Base-by-base conservation (phyloP, 2,329 filamentous ascomycete species). In the Pleurostoma richardsiae region DNA sequence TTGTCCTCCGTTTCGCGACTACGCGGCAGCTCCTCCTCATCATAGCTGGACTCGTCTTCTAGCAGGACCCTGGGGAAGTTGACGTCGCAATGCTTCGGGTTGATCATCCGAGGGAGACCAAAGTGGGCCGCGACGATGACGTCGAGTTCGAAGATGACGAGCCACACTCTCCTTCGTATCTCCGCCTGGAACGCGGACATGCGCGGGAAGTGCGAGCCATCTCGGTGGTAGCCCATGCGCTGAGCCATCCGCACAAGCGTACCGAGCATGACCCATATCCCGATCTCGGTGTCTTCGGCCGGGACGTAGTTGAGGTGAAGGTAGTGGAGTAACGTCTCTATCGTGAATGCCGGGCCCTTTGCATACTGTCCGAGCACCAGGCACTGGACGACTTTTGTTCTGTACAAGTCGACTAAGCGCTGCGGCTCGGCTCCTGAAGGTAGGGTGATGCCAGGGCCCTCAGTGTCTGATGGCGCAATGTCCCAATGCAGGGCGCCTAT, bases 151-250 rank as follows among this genome's bases (percentile, higher is more conserved):
- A 8, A 8, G 8, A 36, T 36, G 33, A 36, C 33, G 51, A 72
- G 73, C 72, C 76, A 79, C 3, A 63, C 63, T 19, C 75, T 64
- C 4, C 75, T 68, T 19, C 75, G 69, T 64, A 79, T 74, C 58
- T 79, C 75, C 26, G 65, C 70, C 43, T 76, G 71, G 46, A 77
- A 78, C 36, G 7, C 30, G 45, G 28, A 62, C 43, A 56, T 63
- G 8, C 52, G 47, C 6, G 65, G 61, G 4, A 76, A 59, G 50
- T 68, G 65, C 28, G 61, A 60, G 4, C 71, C 65, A 39, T 77
- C 72, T 31, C 74, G 70, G 48, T 78, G 74, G 47, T 78, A 78
- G 10, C 75, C 75, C 58, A 74, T 68, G 5, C 71, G 67, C 56
- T 78, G 74, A 4, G 75, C 75, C 27, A 78, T 65, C 5, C 75